phyloP scores from a whole-genome alignment of 306 rosid species.

The Castanospermum australe region DNA sequence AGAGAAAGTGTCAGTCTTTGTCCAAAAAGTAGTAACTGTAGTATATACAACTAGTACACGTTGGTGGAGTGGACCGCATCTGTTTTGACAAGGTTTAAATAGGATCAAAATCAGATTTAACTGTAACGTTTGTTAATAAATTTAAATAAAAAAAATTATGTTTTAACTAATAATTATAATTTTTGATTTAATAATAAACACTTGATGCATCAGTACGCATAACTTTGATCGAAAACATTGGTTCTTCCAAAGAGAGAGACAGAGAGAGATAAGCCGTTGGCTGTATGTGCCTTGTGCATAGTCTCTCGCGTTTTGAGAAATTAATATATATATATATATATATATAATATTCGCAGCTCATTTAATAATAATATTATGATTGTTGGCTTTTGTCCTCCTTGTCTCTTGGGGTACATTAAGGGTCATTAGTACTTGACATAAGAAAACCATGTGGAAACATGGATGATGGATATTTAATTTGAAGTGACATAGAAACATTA shows the following conservation, averaged over 20 bases:
- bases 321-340: slow-evolving; percentile 23
- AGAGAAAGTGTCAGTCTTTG: neutral
- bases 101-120: no score
- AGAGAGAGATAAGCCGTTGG: neutral
- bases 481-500: slow-evolving; percentile 4
- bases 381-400: slow-evolving; percentile 22
- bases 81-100: no score
- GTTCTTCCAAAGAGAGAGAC: neutral
- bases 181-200: no score
- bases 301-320: neutral
- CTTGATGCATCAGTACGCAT: no score
- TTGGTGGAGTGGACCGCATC: no score
- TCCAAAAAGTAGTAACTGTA: no score
- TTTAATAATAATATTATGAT: slow-evolving; percentile 10
- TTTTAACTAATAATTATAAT: no score
- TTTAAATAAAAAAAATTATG: no score
- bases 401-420: slow-evolving; percentile 24
- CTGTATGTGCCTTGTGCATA: slow-evolving; percentile 35
- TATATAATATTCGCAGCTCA: slow-evolving; percentile 21
- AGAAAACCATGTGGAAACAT: neutral
- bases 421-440: slow-evolving; percentile 29
- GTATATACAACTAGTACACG: no score
- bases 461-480: slow-evolving; percentile 6
- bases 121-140: no score
- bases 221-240: slow-evolving; percentile 14